Percentiles rank a stretch among this genome's conserved stretches.
phyloP scores from a whole-genome alignment of 352 stramenopile genomes.

The Phytopythium ostracodes region DNA sequence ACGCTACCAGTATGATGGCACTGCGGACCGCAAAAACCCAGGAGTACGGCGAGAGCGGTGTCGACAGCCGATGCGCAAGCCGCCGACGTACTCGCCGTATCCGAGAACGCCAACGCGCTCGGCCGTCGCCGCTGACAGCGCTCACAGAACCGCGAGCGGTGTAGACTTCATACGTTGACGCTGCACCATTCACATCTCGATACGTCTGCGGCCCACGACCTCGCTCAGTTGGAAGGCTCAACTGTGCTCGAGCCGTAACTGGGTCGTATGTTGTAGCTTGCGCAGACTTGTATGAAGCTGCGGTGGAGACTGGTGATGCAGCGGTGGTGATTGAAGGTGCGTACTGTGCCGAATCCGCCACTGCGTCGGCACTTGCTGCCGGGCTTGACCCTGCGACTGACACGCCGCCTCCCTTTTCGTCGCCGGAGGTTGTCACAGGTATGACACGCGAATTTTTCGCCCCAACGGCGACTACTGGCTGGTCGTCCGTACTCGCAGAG shows the following conservation, averaged over 20 bases:
- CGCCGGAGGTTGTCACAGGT: neutral
- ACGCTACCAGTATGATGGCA: slow-evolving; percentile 13
- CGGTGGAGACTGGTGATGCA: neutral
- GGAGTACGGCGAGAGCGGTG: slow-evolving; percentile 17
- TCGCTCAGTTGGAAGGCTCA: neutral
- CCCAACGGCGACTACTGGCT: neutral
- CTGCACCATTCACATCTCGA: neutral
- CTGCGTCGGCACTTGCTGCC: neutral
- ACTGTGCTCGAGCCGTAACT: neutral
- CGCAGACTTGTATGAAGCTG: neutral
- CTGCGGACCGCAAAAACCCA: slow-evolving; percentile 18
- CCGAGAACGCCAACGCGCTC: neutral
- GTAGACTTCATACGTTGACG: neutral
- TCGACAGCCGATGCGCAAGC: neutral
- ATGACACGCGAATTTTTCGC: slow-evolving; percentile 1
- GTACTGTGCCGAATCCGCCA: neutral
- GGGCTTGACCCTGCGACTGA: no score
- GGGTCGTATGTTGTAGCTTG: neutral
- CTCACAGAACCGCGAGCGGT: neutral
- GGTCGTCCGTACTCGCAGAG: neutral
- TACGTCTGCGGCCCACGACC: neutral
- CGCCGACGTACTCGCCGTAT: neutral
- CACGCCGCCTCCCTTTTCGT: neutral
- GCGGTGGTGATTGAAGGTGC: neutral
- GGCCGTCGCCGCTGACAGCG: no score